Evolutionary conservation across 208 protist genomes (phyloP).

Genomic region (Wallacemonas sp.): DNA sequence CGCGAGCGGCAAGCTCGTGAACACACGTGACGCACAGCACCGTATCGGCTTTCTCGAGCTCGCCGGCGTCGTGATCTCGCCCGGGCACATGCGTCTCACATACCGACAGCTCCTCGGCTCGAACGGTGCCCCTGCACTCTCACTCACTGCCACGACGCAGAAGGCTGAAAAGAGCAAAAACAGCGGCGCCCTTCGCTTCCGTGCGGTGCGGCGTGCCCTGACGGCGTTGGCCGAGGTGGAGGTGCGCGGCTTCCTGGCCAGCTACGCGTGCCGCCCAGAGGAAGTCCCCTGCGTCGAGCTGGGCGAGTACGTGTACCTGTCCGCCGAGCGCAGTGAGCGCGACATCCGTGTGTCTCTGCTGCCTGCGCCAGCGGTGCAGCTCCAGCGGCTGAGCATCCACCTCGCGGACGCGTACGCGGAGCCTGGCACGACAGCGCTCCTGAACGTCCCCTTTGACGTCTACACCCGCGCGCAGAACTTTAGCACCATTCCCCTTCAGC

Average conservation of each 20-base stretch:
- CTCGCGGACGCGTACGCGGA: constrained; percentile 9
- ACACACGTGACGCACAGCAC: constrained; percentile 10
- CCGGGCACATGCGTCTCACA: constrained; percentile 4
- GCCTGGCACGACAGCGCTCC: background rate
- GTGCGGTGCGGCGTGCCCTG: constrained; percentile 36
- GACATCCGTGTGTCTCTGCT: constrained; percentile 37
- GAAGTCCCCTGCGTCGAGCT: constrained; percentile 52
- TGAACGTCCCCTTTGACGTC: constrained; percentile 10
- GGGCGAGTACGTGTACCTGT: constrained; percentile 33
- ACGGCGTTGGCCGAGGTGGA: constrained; percentile 52
- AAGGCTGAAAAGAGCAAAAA: constrained; percentile 11
- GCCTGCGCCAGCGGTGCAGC: constrained; percentile 52
- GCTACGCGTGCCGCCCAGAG: constrained; percentile 51
- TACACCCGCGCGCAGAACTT: constrained; percentile 26
- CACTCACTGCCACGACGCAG: background rate
- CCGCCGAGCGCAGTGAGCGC: constrained; percentile 14
- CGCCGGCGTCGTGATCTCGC: constrained; percentile 12
- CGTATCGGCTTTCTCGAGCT: constrained; percentile 13
- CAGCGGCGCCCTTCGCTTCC: constrained; percentile 28
- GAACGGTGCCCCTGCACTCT: background rate
- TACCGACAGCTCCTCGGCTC: constrained; percentile 7
- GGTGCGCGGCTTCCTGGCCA: constrained; percentile 38
- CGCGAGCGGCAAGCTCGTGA: constrained; percentile 48
- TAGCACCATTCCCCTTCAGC: constrained; percentile 41
- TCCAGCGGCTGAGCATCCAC: constrained; percentile 37